Base-by-base conservation (phyloP, 345 rosid species). In the Gossypium turneri region DNA sequence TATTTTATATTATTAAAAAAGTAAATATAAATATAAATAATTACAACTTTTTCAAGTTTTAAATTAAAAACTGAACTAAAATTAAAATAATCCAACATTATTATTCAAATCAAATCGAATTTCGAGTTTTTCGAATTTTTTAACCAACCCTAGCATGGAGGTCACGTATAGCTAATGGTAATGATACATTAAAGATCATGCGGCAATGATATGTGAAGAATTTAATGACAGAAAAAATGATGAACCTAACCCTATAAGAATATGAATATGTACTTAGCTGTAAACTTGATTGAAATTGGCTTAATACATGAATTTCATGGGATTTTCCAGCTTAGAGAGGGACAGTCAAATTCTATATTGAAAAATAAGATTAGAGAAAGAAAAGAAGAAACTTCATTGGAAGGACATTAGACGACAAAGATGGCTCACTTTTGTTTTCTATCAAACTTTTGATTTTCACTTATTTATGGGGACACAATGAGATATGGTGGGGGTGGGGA, bases 261-360 rank as follows among this genome's bases (percentile, higher is more conserved):
- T 34, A 25, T 44, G 70, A 44, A 19, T 66, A 17, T 17, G 57
- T 16, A 15, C 2, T n/a, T 64, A 44, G 53, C 70, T 44, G 52
- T 66, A 63, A 66, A 19, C 47, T 66, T 66, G 70, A 45, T 66
- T 20, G 70, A 45, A 66, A 20, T 45, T 67, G 56, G 34, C 55
- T 67, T 22, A 6, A 47, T 67, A 67, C 71, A 67, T 67, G 56
- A 45, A n/a, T 55, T 55, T 16, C 51, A n/a, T 41, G 51, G 9
- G 68, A 7, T 62, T 62, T 63, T 38, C 38, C 24, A 64, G 50
- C 27, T 34, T 65, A 11, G 19, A 1, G 12, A 41, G 16, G 20
- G 34, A 0, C 19, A 45, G 70, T 66, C 70, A 66, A 66, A 6
- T 44, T 44, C 70, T 44, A 12, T 43, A 53, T 19, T 43, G 70